Evolutionary conservation across 495 filamentous ascomycete genomes (phyloP).

Genomic region (Pseudoneurospora amorphoporcata): DNA sequence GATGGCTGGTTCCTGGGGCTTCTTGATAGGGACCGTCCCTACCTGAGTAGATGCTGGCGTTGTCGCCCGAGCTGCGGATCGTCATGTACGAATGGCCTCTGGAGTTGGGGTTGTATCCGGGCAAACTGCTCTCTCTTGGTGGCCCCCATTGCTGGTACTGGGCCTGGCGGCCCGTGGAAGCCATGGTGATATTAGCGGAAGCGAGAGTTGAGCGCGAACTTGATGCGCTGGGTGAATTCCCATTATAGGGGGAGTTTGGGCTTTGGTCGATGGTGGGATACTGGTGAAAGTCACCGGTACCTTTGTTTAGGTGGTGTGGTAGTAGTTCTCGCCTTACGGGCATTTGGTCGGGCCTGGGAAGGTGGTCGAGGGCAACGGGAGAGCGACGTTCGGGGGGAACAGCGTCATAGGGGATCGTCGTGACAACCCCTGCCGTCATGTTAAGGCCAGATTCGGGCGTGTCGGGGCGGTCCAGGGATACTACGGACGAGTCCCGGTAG

Average conservation of each 20-base stretch:
- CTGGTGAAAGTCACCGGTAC: slow-evolving; percentile 74
- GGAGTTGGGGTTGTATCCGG: slow-evolving; percentile 36
- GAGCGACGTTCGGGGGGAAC: slow-evolving; percentile 54
- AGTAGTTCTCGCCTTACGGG: slow-evolving; percentile 56
- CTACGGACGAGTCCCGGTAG: slow-evolving; percentile 66
- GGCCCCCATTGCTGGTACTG: slow-evolving; percentile 67
- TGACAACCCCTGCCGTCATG: slow-evolving; percentile 75
- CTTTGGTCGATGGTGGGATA: slow-evolving; percentile 65
- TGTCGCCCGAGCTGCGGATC: slow-evolving; percentile 33
- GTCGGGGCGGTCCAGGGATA: slow-evolving; percentile 55
- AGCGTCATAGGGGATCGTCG: slow-evolving; percentile 80
- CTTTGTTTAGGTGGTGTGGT: slow-evolving; percentile 73
- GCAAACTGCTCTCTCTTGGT: slow-evolving; percentile 42
- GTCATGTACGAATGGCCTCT: slow-evolving; percentile 59
- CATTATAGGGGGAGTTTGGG: slow-evolving; percentile 33
- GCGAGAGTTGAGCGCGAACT: slow-evolving; percentile 64
- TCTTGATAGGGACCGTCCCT: slow-evolving; percentile 63
- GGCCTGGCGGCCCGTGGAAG: slow-evolving; percentile 56
- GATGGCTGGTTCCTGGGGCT: slow-evolving; percentile 50
- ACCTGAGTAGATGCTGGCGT: slow-evolving; percentile 50
- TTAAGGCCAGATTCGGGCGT: slow-evolving; percentile 46
- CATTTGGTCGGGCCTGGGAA: slow-evolving; percentile 59
- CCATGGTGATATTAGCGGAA: slow-evolving; percentile 53
- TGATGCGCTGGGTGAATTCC: slow-evolving; percentile 54
- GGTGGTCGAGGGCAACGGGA: slow-evolving; percentile 66